phyloP scores from a whole-genome alignment of 805 yeast genomes.

The Metschnikowia koreensis region DNA sequence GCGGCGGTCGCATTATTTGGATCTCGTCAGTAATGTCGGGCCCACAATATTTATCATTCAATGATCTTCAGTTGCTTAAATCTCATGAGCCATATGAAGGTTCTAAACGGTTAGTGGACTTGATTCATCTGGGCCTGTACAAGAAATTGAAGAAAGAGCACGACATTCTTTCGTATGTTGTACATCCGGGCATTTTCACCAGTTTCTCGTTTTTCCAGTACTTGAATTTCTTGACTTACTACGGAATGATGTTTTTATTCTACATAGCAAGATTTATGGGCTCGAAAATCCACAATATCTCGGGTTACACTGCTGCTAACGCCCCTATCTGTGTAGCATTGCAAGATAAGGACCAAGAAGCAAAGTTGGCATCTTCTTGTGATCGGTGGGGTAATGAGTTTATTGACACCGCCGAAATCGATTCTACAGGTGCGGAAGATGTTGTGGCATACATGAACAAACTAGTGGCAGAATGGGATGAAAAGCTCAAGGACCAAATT shows the following conservation, averaged over 20 bases:
- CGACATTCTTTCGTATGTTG: conserved; percentile 69
- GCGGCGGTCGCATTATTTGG: conserved; percentile 76
- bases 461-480: conserved; percentile 69
- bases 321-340: conserved; percentile 66
- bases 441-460: conserved; percentile 62
- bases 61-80: conserved; percentile 70
- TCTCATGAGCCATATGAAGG: conserved; percentile 82
- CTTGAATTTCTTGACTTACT: conserved; percentile 73
- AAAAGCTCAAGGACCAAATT: conserved; percentile 69
- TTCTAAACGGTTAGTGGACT: conserved; percentile 82
- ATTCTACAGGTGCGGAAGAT: conserved; percentile 61
- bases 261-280: conserved; percentile 81
- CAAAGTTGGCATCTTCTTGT: conserved; percentile 67
- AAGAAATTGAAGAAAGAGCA: conserved; percentile 42
- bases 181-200: conserved; percentile 93
- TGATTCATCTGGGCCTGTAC: conserved; percentile 74
- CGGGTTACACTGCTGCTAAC: conserved; percentile 87
- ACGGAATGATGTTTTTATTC: conserved; percentile 83
- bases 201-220: conserved; percentile 76
- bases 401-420: conserved; percentile 55
- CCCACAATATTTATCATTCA: conserved; percentile 66
- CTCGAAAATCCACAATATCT: conserved; percentile 83
- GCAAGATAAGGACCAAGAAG: conserved; percentile 51
- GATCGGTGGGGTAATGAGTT: conserved; percentile 63
- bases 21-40: conserved; percentile 80